Percentiles rank a stretch among this genome's conserved stretches.
Conservation (phyloP, 2,329 filamentous ascomycete genomes). For the Sphaerulina musiva region DNA sequence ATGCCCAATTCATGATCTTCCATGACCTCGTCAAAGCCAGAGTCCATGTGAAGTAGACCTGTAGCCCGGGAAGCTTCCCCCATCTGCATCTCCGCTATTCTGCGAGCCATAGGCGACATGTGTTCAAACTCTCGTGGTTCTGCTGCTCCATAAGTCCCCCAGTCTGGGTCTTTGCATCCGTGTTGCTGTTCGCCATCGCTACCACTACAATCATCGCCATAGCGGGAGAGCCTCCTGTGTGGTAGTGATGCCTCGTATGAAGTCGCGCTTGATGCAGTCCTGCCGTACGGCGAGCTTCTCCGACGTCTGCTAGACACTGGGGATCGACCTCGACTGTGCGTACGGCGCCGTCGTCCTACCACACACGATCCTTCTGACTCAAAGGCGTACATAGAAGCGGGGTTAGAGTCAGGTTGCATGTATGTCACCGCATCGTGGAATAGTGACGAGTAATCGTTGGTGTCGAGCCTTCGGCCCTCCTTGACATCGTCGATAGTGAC, state of each 20-base stretch:
- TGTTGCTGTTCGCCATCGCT: conserved; percentile 5
- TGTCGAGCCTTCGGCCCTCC: conserved; percentile 15
- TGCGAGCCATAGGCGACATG: not conserved
- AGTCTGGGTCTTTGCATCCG: conserved; percentile 1
- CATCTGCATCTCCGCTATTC: not conserved
- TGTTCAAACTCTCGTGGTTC: not conserved
- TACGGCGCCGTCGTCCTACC: conserved; percentile 28
- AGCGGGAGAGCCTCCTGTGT: not conserved
- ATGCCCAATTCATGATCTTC: conserved; percentile 10
- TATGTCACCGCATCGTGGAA: conserved; percentile 28
- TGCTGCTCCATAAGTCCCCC: not conserved
- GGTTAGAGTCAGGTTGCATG: conserved; percentile 34
- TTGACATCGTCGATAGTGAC: conserved; percentile 42
- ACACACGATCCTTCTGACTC: conserved; percentile 43
- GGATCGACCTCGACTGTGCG: conserved; percentile 30
- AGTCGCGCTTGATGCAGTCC: conserved; percentile 28
- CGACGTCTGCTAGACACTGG: conserved; percentile 31
- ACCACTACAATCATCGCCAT: conserved; percentile 3
- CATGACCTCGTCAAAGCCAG: conserved; percentile 42
- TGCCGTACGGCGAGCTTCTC: conserved; percentile 32
- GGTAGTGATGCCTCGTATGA: conserved; percentile 19
- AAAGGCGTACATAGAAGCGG: conserved; percentile 39
- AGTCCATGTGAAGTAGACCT: conserved; percentile 32
- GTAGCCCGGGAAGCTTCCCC: not conserved
- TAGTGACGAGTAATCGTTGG: not conserved